Conservation (phyloP, 1,284 basidiomycete species). For the Boletellus deceptivus region DNA sequence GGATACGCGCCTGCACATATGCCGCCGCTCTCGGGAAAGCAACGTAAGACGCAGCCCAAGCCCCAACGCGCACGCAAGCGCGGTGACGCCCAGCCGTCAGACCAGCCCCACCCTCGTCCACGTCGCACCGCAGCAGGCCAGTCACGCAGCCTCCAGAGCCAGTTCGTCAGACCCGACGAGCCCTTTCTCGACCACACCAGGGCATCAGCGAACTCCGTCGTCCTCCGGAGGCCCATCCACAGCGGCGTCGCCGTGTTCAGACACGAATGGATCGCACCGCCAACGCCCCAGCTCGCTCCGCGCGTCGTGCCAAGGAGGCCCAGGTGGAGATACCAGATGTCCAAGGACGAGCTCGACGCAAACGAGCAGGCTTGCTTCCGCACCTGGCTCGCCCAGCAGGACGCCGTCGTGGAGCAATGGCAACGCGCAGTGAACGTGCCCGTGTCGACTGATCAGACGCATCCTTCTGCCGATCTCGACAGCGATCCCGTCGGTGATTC, state of each 20-base stretch:
- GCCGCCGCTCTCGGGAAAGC: slow-evolving; percentile 60
- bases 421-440: slow-evolving; percentile 29
- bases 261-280: slow-evolving; percentile 5
- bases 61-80: slow-evolving; percentile 81
- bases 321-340: slow-evolving; percentile 81
- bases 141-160: slow-evolving; percentile 61
- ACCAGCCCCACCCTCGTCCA: slow-evolving; percentile 6
- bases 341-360: slow-evolving; percentile 81
- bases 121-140: slow-evolving; percentile 7
- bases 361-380: slow-evolving; percentile 81
- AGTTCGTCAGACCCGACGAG: slow-evolving; percentile 65
- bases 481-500: slow-evolving; percentile 11
- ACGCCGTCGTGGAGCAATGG: slow-evolving; percentile 58
- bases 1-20: slow-evolving; percentile 32
- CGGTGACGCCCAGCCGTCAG: slow-evolving; percentile 54
- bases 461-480: neutral
- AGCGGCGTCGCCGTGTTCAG: slow-evolving; percentile 43
- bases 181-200: slow-evolving; percentile 65
- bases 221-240: slow-evolving; percentile 61
- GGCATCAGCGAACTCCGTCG: slow-evolving; percentile 50
- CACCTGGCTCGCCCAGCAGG: slow-evolving; percentile 70
- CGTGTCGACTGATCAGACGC: slow-evolving; percentile 6
- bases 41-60: slow-evolving; percentile 69
- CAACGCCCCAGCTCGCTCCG: slow-evolving; percentile 36
- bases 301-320: slow-evolving; percentile 59